Evolutionary conservation across 306 rosid genomes (phyloP).

Genomic region (Lathyrus sativus): DNA sequence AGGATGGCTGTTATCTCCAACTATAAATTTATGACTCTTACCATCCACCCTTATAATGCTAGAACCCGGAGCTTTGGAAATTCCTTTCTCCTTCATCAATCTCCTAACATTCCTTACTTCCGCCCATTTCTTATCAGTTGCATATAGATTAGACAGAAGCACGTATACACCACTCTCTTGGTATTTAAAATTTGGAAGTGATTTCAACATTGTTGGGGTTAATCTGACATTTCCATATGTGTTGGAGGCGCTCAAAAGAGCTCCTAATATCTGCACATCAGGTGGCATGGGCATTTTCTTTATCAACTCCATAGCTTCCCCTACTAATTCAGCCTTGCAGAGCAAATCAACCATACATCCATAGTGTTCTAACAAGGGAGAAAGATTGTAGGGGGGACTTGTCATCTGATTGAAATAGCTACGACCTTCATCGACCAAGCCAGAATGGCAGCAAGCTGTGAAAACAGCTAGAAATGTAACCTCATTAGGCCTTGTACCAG

Average conservation of each 20-base stretch:
- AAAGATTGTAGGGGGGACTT: slow-evolving; percentile 48
- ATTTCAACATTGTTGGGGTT: slow-evolving; percentile 54
- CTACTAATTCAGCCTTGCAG: slow-evolving; percentile 68
- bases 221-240: slow-evolving; percentile 55
- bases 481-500: slow-evolving; percentile 63
- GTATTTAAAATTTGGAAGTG: slow-evolving; percentile 51
- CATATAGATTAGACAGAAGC: slow-evolving; percentile 75
- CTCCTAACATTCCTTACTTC: slow-evolving; percentile 69
- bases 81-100: slow-evolving; percentile 74
- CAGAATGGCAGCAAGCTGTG: slow-evolving; percentile 82
- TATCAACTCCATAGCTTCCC: slow-evolving; percentile 68
- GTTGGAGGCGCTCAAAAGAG: slow-evolving; percentile 63
- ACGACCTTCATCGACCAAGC: slow-evolving; percentile 72
- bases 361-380: slow-evolving; percentile 70
- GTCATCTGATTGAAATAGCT: slow-evolving; percentile 56
- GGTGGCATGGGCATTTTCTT: slow-evolving; percentile 78
- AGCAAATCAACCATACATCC: slow-evolving; percentile 84
- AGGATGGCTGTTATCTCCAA: slow-evolving; percentile 63
- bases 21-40: slow-evolving; percentile 62
- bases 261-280: slow-evolving; percentile 75
- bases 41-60: slow-evolving; percentile 71
- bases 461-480: slow-evolving; percentile 74
- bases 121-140: slow-evolving; percentile 65
- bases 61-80: slow-evolving; percentile 67
- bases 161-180: slow-evolving; percentile 78